Percentiles rank a stretch among this genome's conserved stretches.
Evolutionary conservation across 73 alveolate species (phyloP).

Genomic region (Paramecium sexaurelia): DNA sequence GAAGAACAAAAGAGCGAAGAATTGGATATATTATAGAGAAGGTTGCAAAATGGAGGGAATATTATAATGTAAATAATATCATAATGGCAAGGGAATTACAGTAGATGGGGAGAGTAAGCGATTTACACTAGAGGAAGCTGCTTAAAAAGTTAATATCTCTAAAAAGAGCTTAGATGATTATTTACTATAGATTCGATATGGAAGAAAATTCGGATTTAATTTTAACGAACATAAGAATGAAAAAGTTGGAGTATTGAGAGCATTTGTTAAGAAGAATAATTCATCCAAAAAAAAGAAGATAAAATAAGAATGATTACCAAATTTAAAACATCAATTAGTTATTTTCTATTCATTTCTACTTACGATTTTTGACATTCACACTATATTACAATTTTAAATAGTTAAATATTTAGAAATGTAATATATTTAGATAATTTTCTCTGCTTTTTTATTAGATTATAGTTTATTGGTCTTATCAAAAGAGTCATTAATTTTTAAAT

Average conservation of each 20-base stretch:
- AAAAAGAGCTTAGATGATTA: constrained; percentile 96
- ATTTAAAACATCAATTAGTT: neutral
- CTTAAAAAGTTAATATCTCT: constrained; percentile 86
- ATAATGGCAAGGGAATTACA: constrained; percentile 72
- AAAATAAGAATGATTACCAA: constrained; percentile 4
- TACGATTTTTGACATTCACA: too few relatives aligned
- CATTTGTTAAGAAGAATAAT: constrained; percentile 88
- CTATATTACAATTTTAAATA: too few relatives aligned
- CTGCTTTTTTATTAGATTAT: too few relatives aligned
- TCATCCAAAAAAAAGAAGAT: neutral
- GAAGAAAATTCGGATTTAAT: constrained; percentile 94
- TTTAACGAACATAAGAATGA: constrained; percentile 97
- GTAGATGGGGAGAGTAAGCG: constrained; percentile 40
- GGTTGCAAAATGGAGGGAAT: constrained; percentile 96
- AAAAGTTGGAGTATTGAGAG: constrained; percentile 94
- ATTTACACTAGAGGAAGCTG: constrained; percentile 94
- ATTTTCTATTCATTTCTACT: neutral
- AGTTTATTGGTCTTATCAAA: too few relatives aligned
- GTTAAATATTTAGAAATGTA: too few relatives aligned
- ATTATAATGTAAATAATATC: constrained; percentile 87
- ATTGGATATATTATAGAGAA: constrained; percentile 96
- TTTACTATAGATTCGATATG: constrained; percentile 78
- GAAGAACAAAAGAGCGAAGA: constrained; percentile 96
- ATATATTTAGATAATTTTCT: too few relatives aligned
- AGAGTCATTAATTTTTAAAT: too few relatives aligned